Evolutionary conservation across 257 asterid genomes (phyloP).

Genomic region (Gentiana dahurica): DNA sequence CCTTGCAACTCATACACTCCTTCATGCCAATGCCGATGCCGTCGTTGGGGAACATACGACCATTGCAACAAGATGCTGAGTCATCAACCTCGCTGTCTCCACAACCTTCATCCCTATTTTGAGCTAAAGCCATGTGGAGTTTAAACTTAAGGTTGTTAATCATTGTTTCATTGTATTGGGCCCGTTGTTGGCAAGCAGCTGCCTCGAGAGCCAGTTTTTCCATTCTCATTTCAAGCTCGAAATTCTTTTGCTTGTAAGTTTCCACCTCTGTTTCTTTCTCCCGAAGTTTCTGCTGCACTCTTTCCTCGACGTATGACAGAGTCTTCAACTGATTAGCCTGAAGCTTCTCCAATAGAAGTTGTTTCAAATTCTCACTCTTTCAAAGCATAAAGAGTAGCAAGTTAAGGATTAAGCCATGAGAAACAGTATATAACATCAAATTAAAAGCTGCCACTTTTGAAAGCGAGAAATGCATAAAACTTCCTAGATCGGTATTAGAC

Average conservation of each 20-base stretch:
- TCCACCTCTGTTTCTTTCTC: constrained; percentile 76
- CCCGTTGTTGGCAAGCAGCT: constrained; percentile 85
- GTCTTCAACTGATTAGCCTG: constrained; percentile 80
- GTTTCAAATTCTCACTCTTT: constrained; percentile 77
- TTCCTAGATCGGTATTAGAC: no score
- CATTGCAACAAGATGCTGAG: constrained; percentile 79
- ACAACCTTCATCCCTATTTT: constrained; percentile 86
- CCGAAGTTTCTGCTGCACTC: constrained; percentile 55
- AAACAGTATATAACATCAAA: no score
- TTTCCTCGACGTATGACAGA: constrained; percentile 69
- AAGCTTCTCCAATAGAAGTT: constrained; percentile 65
- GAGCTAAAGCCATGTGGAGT: constrained; percentile 69
- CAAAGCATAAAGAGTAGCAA: constrained; percentile 8
- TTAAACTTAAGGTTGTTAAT: constrained; percentile 61
- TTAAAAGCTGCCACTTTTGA: no score
- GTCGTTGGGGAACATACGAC: constrained; percentile 40
- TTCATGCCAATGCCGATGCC: constrained; percentile 33
- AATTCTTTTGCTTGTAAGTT: constrained; percentile 62
- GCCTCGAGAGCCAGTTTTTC: constrained; percentile 73
- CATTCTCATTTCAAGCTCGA: constrained; percentile 61
- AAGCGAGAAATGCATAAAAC: no score
- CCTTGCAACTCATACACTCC: constrained; percentile 73
- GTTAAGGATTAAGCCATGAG: neutral
- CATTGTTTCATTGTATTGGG: constrained; percentile 66
- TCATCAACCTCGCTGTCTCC: constrained; percentile 94